phyloP scores from a whole-genome alignment of 2,329 filamentous ascomycete species.

The Hirsutella minnesotensis region DNA sequence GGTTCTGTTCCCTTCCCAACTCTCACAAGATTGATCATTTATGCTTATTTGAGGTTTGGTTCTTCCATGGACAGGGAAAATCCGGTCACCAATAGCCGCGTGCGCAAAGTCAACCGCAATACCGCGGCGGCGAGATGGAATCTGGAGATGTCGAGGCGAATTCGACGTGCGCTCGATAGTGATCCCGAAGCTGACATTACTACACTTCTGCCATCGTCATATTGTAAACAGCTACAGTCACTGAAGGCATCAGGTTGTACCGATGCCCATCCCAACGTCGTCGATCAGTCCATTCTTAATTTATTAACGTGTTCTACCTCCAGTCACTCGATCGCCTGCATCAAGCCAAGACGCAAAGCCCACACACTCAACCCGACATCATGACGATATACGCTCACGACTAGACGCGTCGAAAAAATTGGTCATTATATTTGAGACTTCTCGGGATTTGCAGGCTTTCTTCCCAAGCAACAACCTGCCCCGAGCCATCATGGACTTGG shows the following conservation, averaged over 20 bases:
- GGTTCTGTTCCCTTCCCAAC: no score
- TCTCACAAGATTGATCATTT: no score
- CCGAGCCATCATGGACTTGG: slow-evolving; percentile 5
- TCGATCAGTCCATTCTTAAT: neutral
- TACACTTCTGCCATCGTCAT: slow-evolving; percentile 1
- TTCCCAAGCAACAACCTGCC: slow-evolving; percentile 2
- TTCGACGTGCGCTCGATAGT: slow-evolving; percentile 1
- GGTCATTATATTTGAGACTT: slow-evolving; percentile 3
- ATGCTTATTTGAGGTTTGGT: no score
- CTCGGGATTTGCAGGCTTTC: slow-evolving; percentile 1
- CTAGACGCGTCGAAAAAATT: slow-evolving; percentile 1
- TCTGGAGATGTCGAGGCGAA: slow-evolving; percentile 1
- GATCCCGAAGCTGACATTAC: slow-evolving; percentile 2
- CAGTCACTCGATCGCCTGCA: neutral
- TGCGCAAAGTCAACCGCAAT: slow-evolving; percentile 3
- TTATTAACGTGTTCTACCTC: neutral
- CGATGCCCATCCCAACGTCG: neutral
- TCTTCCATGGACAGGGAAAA: no score
- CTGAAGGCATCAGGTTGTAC: neutral
- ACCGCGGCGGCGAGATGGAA: slow-evolving; percentile 3
- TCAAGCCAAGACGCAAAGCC: slow-evolving; percentile 1
- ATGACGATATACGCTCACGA: slow-evolving; percentile 3
- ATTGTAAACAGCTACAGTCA: slow-evolving; percentile 1
- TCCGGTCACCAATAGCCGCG: no score
- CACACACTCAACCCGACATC: neutral